Base-by-base conservation (phyloP, 257 asterid species). In the Solanum paucissectum region DNA sequence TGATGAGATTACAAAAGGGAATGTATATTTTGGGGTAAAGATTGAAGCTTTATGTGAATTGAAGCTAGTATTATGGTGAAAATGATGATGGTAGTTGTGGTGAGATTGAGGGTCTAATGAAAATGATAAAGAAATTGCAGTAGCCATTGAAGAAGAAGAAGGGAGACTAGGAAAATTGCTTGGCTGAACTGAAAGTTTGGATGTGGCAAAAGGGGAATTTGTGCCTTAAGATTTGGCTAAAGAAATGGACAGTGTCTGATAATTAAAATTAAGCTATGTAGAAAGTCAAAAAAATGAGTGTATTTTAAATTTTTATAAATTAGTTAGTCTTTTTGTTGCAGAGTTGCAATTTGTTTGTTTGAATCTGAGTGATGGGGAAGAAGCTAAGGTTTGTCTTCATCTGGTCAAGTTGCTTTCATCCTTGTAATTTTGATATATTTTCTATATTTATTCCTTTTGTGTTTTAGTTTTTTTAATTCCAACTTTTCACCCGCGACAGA, bases 1-100 rank as follows among this genome's bases (percentile, higher is more conserved):
- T 84, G 94, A 92, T 91, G 89, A 88, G 88, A 58, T 86, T 89
- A 89, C 33, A 84, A 92, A 93, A 44, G 93, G 94, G 93, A 83
- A 86, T 79, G 90, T 49, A 85, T 86, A 89, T 37, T 87, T 91
- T 33, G 93, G 88, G 91, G 92, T 87, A 89, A 94, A 92, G 92
- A 88, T 79, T 83, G 88, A 87, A 52, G 32, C 77, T 84, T 90
- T 85, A 40, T 52, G 90, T 83, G 88, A 34, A 12, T 44, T 87
- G 86, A 84, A 87, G 86, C 40, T 83, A 62, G 88, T 88, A 83
- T 71, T 88, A 89, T 68, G 91, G 94, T 52, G 93, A 92, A 21
- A 88, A 85, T 52, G 90, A 89, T 71, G 85, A 87, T 86, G 89
- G 69, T 36, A 87, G 23, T 36, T 90, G 89, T 79, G 88, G 77